These are phyloP conservation scores for Aspergillus sp. DNA, from an alignment of 2,329 filamentous ascomycete genomes.

Conservation along the genomic window DNA sequence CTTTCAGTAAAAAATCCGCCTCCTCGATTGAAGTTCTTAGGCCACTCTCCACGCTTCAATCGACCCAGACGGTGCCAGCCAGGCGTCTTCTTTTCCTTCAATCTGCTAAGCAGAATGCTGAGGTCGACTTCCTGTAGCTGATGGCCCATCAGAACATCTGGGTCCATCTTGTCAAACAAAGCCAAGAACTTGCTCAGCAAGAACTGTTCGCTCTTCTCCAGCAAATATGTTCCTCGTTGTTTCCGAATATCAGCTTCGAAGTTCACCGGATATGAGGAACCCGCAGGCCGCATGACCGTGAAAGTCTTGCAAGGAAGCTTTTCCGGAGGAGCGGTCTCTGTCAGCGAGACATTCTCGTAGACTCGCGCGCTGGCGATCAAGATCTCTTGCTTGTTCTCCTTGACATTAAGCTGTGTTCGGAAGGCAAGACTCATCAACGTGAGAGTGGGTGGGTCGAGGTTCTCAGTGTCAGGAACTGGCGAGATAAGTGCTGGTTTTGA, in stretches of 20 bases:
- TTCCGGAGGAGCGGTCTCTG: slow-evolving; percentile 85
- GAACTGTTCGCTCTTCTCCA: slow-evolving; percentile 82
- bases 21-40: slow-evolving; percentile 79
- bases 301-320: slow-evolving; percentile 89
- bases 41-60: slow-evolving; percentile 83
- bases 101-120: slow-evolving; percentile 81
- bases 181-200: slow-evolving; percentile 88
- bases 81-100: slow-evolving; percentile 87
- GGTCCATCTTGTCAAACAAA: slow-evolving; percentile 83
- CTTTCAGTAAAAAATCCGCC: slow-evolving; percentile 92
- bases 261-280: slow-evolving; percentile 76
- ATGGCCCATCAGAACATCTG: slow-evolving; percentile 91
- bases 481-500: slow-evolving; percentile 77
- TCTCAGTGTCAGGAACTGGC: slow-evolving; percentile 75
- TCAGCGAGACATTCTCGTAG: slow-evolving; percentile 87
- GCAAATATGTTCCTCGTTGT: slow-evolving; percentile 75
- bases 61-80: slow-evolving; percentile 94
- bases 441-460: slow-evolving; percentile 79
- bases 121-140: slow-evolving; percentile 98
- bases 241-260: slow-evolving; percentile 80
- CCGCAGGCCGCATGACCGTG: slow-evolving; percentile 83
- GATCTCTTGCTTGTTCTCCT: slow-evolving; percentile 96
- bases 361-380: slow-evolving; percentile 87
- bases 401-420: slow-evolving; percentile 84
- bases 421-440: slow-evolving; percentile 96